Conservation (phyloP, 768 basidiomycete species). For the Suillus subaureus region DNA sequence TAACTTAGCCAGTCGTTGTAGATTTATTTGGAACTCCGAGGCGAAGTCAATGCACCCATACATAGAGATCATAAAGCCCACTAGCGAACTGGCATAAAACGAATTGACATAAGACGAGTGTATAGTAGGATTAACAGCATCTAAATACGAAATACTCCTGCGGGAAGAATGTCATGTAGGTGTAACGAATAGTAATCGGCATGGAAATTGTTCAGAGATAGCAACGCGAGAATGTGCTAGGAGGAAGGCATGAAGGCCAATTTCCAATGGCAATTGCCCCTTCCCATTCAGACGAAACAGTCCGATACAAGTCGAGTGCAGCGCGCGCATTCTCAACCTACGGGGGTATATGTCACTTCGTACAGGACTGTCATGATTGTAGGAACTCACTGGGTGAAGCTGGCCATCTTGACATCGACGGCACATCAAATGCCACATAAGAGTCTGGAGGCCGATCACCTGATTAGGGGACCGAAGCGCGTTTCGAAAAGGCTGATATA, state of each 20-base stretch:
- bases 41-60: constrained; percentile 1
- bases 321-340: constrained; percentile 81
- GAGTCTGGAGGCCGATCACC: constrained; percentile 72
- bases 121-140: constrained; percentile 8
- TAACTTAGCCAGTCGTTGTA: constrained; percentile 9
- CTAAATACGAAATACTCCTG: constrained; percentile 7
- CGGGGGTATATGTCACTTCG: constrained; percentile 12
- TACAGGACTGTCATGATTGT: constrained; percentile 14
- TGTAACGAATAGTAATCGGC: constrained; percentile 3
- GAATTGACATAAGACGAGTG: constrained; percentile 4
- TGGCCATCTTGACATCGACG: constrained; percentile 74
- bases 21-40: constrained; percentile 4
- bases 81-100: neutral
- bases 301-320: constrained; percentile 51
- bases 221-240: constrained; percentile 79
- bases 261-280: constrained; percentile 53
- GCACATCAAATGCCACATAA: constrained; percentile 83
- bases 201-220: constrained; percentile 48
- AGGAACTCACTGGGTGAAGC: constrained; percentile 65
- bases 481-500: constrained; percentile 80
- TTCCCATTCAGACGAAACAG: constrained; percentile 71
- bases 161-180: constrained; percentile 6
- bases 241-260: constrained; percentile 79
- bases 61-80: constrained; percentile 5
- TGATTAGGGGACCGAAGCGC: constrained; percentile 68